Percentiles rank a stretch among this genome's conserved stretches.
Conservation (phyloP, 169 alveolate genomes). For the Perkinsus chesapeaki region DNA sequence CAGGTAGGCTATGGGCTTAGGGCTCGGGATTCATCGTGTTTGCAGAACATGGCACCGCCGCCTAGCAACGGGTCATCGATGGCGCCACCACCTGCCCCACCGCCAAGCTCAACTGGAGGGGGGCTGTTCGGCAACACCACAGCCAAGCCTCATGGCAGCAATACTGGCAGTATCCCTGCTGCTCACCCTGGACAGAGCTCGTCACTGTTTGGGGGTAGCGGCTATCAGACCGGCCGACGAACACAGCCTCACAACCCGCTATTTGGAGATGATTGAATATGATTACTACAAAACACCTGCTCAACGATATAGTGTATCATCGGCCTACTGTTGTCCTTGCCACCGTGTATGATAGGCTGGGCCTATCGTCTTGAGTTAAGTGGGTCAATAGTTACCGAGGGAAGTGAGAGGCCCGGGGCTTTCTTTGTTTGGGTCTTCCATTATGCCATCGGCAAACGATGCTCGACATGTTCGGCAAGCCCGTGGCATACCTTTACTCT, state of each 20-base stretch:
- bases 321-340: not conserved
- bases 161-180: not conserved
- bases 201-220: not conserved
- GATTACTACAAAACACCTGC: not conserved
- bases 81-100: not conserved
- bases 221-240: not conserved
- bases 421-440: no score
- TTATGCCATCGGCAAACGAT: no score
- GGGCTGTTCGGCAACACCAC: not conserved
- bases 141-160: not conserved
- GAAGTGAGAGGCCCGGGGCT: no score
- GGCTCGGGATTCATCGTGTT: no score
- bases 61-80: not conserved
- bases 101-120: not conserved
- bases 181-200: not conserved
- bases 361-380: no score
- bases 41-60: not conserved
- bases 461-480: no score
- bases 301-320: not conserved
- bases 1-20: no score
- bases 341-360: not conserved
- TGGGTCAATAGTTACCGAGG: no score
- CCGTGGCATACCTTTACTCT: not conserved
- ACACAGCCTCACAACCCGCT: not conserved
- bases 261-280: not conserved